These are phyloP conservation scores for Passiflora organensis DNA, from an alignment of 345 rosid genomes.

Conservation along the genomic window DNA sequence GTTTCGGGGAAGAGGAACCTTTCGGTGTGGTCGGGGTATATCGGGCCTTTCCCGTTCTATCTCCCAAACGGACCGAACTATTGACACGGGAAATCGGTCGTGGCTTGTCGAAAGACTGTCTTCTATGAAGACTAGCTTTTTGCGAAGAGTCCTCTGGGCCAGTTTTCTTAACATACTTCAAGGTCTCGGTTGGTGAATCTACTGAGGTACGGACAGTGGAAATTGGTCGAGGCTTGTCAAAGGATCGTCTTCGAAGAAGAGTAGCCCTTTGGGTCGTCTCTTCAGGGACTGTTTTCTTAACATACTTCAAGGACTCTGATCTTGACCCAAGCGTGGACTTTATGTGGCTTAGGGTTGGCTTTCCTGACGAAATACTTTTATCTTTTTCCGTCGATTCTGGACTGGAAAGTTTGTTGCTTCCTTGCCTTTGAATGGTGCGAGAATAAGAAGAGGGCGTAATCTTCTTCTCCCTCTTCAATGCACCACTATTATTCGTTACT, in stretches of 20 bases:
- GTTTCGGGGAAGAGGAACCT: too few species aligned
- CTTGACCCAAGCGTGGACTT: constrained; percentile 59
- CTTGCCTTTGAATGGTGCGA: constrained; percentile 18
- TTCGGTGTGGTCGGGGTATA: constrained; percentile 32
- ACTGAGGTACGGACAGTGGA: too few species aligned
- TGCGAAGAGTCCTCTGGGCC: constrained; percentile 25
- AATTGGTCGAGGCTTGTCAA: not conserved
- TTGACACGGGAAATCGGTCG: constrained; percentile 37
- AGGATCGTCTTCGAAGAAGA: not conserved
- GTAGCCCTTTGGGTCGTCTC: not conserved
- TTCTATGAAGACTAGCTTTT: constrained; percentile 40
- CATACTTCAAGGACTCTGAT: constrained; percentile 17
- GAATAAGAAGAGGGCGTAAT: constrained; percentile 22
- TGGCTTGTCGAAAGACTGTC: constrained; percentile 76
- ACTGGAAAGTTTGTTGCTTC: constrained; percentile 12
- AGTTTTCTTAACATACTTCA: constrained; percentile 34
- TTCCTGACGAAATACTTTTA: constrained; percentile 4
- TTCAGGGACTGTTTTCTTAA: not conserved
- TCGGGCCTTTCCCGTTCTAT: constrained; percentile 25
- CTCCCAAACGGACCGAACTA: constrained; percentile 23
- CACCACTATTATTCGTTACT: constrained; percentile 12
- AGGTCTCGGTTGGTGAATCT: not conserved
- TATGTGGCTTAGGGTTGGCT: constrained; percentile 45
- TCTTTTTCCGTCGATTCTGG: constrained; percentile 15
- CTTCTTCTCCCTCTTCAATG: constrained; percentile 33